Percentiles rank a stretch among this genome's conserved stretches.
phyloP scores from a whole-genome alignment of 176 grass and related monocot species.

The Eragrostis nindensis region DNA sequence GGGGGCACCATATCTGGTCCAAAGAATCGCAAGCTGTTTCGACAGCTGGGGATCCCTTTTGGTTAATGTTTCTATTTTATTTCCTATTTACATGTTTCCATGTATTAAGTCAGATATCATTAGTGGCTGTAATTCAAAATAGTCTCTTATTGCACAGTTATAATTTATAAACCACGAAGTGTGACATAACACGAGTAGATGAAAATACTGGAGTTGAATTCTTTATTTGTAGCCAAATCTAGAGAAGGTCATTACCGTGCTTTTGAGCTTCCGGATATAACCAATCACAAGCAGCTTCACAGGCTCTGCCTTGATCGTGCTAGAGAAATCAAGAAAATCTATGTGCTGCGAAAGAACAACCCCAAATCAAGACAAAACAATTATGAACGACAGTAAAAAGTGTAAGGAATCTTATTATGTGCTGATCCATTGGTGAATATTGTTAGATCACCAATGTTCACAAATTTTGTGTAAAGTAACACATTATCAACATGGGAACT shows the following conservation, averaged over 20 bases:
- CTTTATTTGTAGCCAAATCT: neutral
- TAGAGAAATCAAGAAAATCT: slow-evolving; percentile 50
- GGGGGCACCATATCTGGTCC: neutral
- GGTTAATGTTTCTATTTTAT: neutral
- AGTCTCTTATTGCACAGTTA: neutral
- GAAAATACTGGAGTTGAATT: neutral
- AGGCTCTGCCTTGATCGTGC: slow-evolving; percentile 28
- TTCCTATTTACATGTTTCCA: neutral
- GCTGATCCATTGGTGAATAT: neutral
- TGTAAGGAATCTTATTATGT: neutral
- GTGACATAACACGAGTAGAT: slow-evolving; percentile 5
- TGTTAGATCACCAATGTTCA: neutral
- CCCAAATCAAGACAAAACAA: slow-evolving; percentile 12
- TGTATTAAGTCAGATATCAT: neutral
- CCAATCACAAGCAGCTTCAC: slow-evolving; percentile 67
- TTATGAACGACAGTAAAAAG: neutral
- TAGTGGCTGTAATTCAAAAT: too few relatives aligned
- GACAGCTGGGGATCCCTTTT: neutral
- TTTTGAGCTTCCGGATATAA: slow-evolving; percentile 68
- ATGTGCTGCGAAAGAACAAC: slow-evolving; percentile 52
- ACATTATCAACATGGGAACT: neutral
- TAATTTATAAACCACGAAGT: neutral
- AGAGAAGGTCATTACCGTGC: slow-evolving; percentile 48
- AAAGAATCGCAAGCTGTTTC: neutral
- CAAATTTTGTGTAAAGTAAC: too few relatives aligned